A percentile compares a stretch with the other conserved stretches of the same genome.
These are phyloP conservation scores for Limnomonas spitsbergensis DNA, from an alignment of 139 green algal species.

Conservation along the genomic window DNA sequence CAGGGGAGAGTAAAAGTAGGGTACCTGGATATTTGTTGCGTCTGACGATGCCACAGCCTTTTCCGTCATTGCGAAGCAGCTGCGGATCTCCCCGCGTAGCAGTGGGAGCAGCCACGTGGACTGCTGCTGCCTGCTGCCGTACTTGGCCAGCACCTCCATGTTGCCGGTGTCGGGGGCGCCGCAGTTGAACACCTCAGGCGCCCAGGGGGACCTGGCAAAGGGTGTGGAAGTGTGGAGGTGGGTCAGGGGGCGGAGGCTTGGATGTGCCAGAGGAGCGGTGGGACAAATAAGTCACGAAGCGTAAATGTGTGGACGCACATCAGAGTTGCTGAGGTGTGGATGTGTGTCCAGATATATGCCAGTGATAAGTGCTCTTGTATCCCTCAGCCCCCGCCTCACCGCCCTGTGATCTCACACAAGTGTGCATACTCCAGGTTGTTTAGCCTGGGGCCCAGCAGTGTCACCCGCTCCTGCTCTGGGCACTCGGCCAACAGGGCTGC, in stretches of 20 bases:
- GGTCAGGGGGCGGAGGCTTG: background rate
- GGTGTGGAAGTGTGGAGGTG: background rate
- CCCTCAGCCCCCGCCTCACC: conserved; percentile 5
- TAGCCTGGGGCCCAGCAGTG: conserved; percentile 76
- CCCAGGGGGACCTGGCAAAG: conserved; percentile 57
- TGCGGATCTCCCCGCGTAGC: conserved; percentile 81
- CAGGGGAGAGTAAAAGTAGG: no score
- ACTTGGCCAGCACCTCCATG: conserved; percentile 93
- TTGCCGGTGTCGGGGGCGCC: conserved; percentile 96
- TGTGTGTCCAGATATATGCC: no score
- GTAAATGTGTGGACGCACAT: background rate
- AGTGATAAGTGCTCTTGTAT: no score
- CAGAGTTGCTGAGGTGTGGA: background rate
- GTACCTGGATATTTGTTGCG: conserved; percentile 94
- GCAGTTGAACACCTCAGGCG: conserved; percentile 98
- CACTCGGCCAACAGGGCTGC: conserved; percentile 21
- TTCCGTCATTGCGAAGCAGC: conserved; percentile 98
- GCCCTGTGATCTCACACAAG: conserved; percentile 77
- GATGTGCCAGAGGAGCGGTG: background rate
- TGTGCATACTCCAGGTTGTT: conserved; percentile 91
- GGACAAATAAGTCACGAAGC: no score
- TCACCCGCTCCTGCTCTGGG: conserved; percentile 9
- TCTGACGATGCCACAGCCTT: conserved; percentile 92
- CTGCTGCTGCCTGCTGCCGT: conserved; percentile 85
- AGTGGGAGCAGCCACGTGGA: conserved; percentile 87